A percentile compares a stretch with the other conserved stretches of the same genome.
phyloP scores from a whole-genome alignment of 345 rosid genomes.

The Eucalyptus sp. region DNA sequence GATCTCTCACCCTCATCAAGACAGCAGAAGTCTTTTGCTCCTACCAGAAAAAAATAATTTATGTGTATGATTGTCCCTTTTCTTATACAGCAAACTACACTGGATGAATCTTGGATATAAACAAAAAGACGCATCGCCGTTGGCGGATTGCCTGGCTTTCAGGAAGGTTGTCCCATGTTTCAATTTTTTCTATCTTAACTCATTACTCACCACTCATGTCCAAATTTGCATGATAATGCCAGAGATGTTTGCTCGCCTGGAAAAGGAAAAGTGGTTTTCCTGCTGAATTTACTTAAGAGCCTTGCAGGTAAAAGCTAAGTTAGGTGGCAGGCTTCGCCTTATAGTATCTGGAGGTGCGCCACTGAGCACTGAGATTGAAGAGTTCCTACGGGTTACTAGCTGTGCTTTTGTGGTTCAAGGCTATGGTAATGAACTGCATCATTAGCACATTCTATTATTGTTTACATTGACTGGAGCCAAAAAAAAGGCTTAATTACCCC shows the following conservation, averaged over 20 bases:
- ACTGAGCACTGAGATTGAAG: constrained; percentile 73
- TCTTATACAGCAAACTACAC: constrained; percentile 54
- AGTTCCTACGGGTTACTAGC: constrained; percentile 85
- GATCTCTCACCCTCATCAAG: background rate
- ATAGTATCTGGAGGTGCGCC: constrained; percentile 91
- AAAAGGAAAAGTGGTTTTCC: background rate
- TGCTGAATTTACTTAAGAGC: background rate
- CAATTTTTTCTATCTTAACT: background rate
- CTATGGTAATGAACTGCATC: constrained; percentile 45
- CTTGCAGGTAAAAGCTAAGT: constrained; percentile 65
- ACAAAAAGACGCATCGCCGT: constrained; percentile 62
- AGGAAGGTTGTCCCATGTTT: constrained; percentile 48
- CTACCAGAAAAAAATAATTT: background rate
- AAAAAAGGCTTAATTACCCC: background rate
- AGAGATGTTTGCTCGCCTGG: background rate
- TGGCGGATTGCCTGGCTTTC: constrained; percentile 91
- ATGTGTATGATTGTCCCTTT: background rate
- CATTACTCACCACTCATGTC: background rate
- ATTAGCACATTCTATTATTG: background rate
- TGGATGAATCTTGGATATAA: constrained; percentile 89
- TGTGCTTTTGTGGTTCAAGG: constrained; percentile 87
- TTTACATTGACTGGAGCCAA: background rate
- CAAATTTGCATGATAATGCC: background rate
- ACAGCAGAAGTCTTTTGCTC: background rate
- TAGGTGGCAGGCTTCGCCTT: constrained; percentile 83